Base-by-base conservation (phyloP, 2,329 filamentous ascomycete species). In the Trichoderma asperellum region DNA sequence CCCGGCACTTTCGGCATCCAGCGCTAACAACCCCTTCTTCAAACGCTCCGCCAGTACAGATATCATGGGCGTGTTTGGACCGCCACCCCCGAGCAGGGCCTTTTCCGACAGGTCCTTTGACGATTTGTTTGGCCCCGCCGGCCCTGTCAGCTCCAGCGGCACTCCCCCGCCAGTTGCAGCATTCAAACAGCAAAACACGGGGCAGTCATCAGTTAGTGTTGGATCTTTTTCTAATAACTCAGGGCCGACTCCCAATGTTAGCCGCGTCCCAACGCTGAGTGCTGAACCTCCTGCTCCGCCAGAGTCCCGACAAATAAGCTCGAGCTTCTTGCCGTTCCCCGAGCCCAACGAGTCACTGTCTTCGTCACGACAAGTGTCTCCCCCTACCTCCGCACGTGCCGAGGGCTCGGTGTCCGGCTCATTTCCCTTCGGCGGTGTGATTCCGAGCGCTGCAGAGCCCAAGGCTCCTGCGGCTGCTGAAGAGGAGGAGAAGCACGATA, bases 21-120 rank as follows among this genome's bases (percentile, higher is more conserved):
- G 91, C 78, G 92, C 87, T 74, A 97, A 94, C 76, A 99, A 99
- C 78, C 96, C 96, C 0, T 99, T 99, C 84, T 97, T 97, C 83
- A 90, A 93, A 76, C 84, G 88, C 57, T 87, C 88, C 58, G 86
- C 84, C 69, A 90, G 88, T 79, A 84, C 87, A 49, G 86, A 89
- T 72, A 85, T 88, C 70, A 85, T 87, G 80, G 83, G 84, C 52
- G 81, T 85, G 16, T 88, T 88, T 71, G 77, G 82, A 35, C 81
- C 85, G 12, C 82, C 85, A 14, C 79, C 84, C 11, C 79, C 85
- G 12, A 75, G 81, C 52, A 81, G 82, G 73, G 81, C 82, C 59
- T 83, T 83, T 68, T 83, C 67, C 47, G 90, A 92, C 72, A 89
- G 87, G 79, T 89, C 90, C 64, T 96, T 97, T 78, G 93, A 97